A percentile compares a stretch with the other conserved stretches of the same genome.
Evolutionary conservation across 2,329 filamentous ascomycete genomes (phyloP).

Genomic region (Diaporthe sp.): DNA sequence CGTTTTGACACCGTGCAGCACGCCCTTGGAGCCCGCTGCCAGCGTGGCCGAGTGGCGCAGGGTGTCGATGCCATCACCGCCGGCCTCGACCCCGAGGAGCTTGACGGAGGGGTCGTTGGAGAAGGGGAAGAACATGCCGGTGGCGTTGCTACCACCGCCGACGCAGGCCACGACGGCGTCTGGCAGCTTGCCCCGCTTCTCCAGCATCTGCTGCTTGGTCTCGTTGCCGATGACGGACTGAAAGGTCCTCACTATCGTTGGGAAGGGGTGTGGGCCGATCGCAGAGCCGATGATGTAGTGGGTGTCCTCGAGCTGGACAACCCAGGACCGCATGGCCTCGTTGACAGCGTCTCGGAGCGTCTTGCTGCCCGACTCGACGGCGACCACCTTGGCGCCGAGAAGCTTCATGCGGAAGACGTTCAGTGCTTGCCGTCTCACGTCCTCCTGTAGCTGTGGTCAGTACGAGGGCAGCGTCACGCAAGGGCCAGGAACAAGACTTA

Average conservation of each 20-base stretch:
- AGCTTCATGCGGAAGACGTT: constrained; percentile 99
- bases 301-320: constrained; percentile 90
- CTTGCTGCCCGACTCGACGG: constrained; percentile 90
- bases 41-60: constrained; percentile 89
- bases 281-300: constrained; percentile 99
- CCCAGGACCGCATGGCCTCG: constrained; percentile 94
- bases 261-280: constrained; percentile 98
- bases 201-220: constrained; percentile 91
- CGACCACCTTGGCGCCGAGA: constrained; percentile 91
- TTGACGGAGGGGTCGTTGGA: constrained; percentile 86
- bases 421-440: constrained; percentile 93
- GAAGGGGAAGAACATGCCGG: constrained; percentile 99
- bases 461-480: constrained; percentile 20
- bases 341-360: constrained; percentile 92
- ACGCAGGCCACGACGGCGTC: constrained; percentile 98
- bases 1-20: constrained; percentile 94
- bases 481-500: constrained; percentile 50
- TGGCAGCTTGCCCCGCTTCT: constrained; percentile 87
- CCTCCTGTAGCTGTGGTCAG: constrained; percentile 70
- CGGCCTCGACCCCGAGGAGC: constrained; percentile 93
- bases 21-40: constrained; percentile 87
- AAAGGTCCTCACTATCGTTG: constrained; percentile 97
- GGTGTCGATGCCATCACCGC: constrained; percentile 92
- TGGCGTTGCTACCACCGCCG: constrained; percentile 93
- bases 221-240: constrained; percentile 96